Evolutionary conservation across 371 early-diverging fungal species (phyloP).

Genomic region (Actinomortierella wolfii): DNA sequence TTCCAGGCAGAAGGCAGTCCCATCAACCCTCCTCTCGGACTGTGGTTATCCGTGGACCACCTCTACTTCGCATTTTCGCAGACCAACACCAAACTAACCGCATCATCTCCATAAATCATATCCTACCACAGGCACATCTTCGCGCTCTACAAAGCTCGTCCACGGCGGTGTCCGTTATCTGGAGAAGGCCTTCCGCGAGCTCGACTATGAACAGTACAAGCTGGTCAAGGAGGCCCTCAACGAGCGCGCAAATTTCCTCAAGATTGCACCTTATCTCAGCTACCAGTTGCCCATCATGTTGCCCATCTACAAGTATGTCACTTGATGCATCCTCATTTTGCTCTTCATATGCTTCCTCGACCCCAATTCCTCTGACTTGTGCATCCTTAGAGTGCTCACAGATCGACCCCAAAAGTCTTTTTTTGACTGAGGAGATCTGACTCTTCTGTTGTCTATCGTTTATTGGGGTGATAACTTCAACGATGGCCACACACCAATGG

Average conservation of each 20-base stretch:
- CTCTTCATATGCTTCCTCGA: too few relatives aligned
- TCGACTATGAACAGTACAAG: conserved; percentile 97
- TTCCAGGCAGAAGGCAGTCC: too few relatives aligned
- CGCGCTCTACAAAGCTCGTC: conserved; percentile 97
- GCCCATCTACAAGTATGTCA: conserved; percentile 85
- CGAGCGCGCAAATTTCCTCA: conserved; percentile 94
- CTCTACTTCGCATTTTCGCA: too few relatives aligned
- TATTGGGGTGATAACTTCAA: too few relatives aligned
- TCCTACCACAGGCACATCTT: conserved; percentile 87
- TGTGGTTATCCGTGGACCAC: too few relatives aligned
- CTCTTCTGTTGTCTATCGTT: too few relatives aligned
- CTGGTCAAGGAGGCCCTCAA: conserved; percentile 96
- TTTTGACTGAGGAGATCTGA: too few relatives aligned
- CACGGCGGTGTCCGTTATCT: conserved; percentile 99
- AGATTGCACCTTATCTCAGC: conserved; percentile 96
- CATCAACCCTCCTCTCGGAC: too few relatives aligned
- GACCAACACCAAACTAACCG: too few relatives aligned
- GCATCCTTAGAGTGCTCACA: too few relatives aligned
- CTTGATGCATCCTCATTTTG: neutral
- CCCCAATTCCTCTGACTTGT: too few relatives aligned
- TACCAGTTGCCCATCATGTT: conserved; percentile 95
- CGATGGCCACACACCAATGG: neutral
- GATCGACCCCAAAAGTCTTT: too few relatives aligned
- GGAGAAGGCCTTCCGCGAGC: conserved; percentile 96
- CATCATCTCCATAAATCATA: neutral